Evolutionary conservation across 352 stramenopile genomes (phyloP), one percentile per base, ranked within the genome.

Genomic region (Globisporangium polare): DNA sequence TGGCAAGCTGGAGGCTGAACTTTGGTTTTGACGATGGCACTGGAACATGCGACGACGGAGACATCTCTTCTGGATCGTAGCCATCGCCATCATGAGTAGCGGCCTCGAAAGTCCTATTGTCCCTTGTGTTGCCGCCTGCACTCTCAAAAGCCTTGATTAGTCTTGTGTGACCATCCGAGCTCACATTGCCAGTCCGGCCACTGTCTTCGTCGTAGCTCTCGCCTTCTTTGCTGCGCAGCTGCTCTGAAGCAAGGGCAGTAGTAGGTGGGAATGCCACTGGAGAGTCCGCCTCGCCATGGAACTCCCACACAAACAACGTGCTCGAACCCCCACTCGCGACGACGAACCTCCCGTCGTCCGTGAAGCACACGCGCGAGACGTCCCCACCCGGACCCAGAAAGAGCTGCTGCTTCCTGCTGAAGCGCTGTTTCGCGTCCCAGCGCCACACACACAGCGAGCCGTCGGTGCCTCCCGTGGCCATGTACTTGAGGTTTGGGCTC

Each of bases 401-500:
- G 0, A 68, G 76, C 31, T 92, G 82, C 18, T 85, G 69, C 69
- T 85, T 83, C 9, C 78, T 75, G 18, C 64, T 69, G n/a, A 78
- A 73, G 27, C 71, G 73, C n/a, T 77, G 62, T n/a, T 58, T 74
- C 27, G 72, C 63, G 10, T 80, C 75, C 58, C 79, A 88, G 41
- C 85, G 70, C 82, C 82, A 89, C 3, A 92, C 74, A 0, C 82
- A 65, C 39, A 92, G 39, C 18, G 78, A 89, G 10, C 82, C 75
- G 50, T 92, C 74, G 3, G 60, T 56, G 1, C 78, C 74, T 10
- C 80, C 82, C 8, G 80, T 88, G 5, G 60, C 80, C 71, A 90
- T 75, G 52, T 90, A 90, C 58, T 89, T 89, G 5, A 74, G 57
- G 33, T 90, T 89, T 26, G 67, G 65, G 54, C 74, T 86, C 31